Conservation (phyloP, 345 rosid species). For the Atalantia buxifolia region DNA sequence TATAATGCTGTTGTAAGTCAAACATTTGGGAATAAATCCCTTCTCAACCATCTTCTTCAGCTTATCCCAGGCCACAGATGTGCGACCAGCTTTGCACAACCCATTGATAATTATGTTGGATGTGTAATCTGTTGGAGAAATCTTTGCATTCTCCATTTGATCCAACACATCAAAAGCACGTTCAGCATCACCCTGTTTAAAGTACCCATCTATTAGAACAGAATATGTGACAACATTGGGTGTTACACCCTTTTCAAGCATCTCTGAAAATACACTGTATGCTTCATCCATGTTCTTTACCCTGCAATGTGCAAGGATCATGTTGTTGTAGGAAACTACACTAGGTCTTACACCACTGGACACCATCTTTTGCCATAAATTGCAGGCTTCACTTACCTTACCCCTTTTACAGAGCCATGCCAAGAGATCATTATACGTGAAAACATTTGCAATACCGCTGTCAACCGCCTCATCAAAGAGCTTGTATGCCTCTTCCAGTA, state of each 20-base stretch:
- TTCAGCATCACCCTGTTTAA: slow-evolving; percentile 41
- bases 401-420: slow-evolving; percentile 52
- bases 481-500: slow-evolving; percentile 41
- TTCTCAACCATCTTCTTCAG: slow-evolving; percentile 42
- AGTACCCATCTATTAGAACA: slow-evolving; percentile 62
- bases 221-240: slow-evolving; percentile 62
- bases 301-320: slow-evolving; percentile 58
- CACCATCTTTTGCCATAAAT: slow-evolving; percentile 59
- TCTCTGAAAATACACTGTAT: slow-evolving; percentile 34
- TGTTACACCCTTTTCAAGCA: slow-evolving; percentile 48
- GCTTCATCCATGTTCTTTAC: slow-evolving; percentile 47
- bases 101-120: slow-evolving; percentile 56
- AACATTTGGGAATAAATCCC: slow-evolving; percentile 45
- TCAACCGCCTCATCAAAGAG: slow-evolving; percentile 59
- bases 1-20: slow-evolving; percentile 60
- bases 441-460: slow-evolving; percentile 45
- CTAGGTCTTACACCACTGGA: slow-evolving; percentile 38
- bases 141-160: slow-evolving; percentile 43
- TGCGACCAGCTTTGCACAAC: slow-evolving; percentile 56
- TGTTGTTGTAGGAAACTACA: slow-evolving; percentile 55
- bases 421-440: slow-evolving; percentile 49
- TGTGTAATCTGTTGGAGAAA: slow-evolving; percentile 51
- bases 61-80: slow-evolving; percentile 48
- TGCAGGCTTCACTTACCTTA: slow-evolving; percentile 50
- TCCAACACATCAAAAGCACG: slow-evolving; percentile 48